A percentile compares a stretch with the other conserved stretches of the same genome.
These are phyloP conservation scores for Dendrobium huoshanense DNA, from an alignment of 106 monocot genomes.

Conservation along the genomic window DNA sequence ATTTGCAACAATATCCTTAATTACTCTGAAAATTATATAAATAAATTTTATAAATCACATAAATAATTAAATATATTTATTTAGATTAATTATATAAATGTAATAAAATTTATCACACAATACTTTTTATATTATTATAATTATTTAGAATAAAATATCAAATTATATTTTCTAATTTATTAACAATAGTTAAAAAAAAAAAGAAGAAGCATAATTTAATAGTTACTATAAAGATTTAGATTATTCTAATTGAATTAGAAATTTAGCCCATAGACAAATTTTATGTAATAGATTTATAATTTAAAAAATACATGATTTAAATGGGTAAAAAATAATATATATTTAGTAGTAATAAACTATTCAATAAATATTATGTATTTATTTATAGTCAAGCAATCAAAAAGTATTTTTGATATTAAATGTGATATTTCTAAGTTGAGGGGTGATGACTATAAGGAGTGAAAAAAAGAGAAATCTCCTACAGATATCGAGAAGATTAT, in stretches of 20 bases:
- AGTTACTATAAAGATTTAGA: neutral
- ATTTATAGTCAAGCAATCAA: neutral
- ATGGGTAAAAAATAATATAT: constrained; percentile 2
- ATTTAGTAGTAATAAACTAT: neutral
- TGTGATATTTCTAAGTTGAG: neutral
- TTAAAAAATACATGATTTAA: neutral
- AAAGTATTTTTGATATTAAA: neutral
- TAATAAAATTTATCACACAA: neutral
- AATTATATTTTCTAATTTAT: constrained; percentile 6
- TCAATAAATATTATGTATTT: neutral
- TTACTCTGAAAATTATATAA: too few relatives aligned
- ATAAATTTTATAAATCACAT: too few relatives aligned
- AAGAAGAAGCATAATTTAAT: constrained; percentile 9
- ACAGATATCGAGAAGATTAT: neutral
- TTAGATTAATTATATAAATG: constrained; percentile 1
- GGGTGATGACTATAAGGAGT: neutral
- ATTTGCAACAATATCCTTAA: too few relatives aligned
- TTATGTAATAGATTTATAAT: neutral
- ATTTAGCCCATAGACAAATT: neutral
- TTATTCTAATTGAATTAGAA: constrained; percentile 1
- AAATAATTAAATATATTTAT: neutral
- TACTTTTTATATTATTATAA: constrained; percentile 2
- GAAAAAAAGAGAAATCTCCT: constrained; percentile 16
- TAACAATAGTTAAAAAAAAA: too few relatives aligned
- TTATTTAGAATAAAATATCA: constrained; percentile 5